phyloP scores from a whole-genome alignment of 257 asterid genomes.

The Ilex aquifolium region DNA sequence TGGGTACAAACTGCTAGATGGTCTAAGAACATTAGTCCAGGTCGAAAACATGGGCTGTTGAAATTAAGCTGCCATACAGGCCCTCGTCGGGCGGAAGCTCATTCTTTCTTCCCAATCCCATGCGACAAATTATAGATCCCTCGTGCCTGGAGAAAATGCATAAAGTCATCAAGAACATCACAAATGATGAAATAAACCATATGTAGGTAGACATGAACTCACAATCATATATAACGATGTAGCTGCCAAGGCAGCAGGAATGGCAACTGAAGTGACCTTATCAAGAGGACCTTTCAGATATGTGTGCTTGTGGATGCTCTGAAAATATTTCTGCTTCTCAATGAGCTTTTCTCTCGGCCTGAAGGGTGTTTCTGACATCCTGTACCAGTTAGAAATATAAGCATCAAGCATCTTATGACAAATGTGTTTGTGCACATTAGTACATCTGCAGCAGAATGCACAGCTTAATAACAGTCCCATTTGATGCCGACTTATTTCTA shows the following conservation, averaged over 20 bases:
- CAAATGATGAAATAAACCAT: neutral
- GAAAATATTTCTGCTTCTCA: constrained; percentile 57
- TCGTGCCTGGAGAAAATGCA: constrained; percentile 37
- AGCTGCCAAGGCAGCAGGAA: constrained; percentile 63
- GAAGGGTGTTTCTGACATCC: constrained; percentile 75
- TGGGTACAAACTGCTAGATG: constrained; percentile 11
- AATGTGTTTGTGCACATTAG: no score
- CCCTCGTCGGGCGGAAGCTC: constrained; percentile 6
- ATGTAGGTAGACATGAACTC: constrained; percentile 21
- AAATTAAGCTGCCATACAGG: neutral
- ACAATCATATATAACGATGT: constrained; percentile 50
- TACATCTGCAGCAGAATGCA: no score
- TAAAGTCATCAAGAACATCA: constrained; percentile 3
- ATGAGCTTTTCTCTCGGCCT: constrained; percentile 63
- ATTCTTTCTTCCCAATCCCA: constrained; percentile 85
- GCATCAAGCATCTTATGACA: no score
- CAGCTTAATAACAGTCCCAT: no score
- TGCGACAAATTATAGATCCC: constrained; percentile 81
- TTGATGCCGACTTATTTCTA: no score
- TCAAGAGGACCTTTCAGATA: constrained; percentile 55
- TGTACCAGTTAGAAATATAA: constrained; percentile 19
- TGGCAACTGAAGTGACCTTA: constrained; percentile 60
- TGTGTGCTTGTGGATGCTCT: constrained; percentile 57
- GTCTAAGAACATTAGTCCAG: constrained; percentile 4
- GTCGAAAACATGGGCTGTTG: constrained; percentile 2